Evolutionary conservation across 1,284 basidiomycete species (phyloP), one percentile per base, ranked within the genome.

Genomic region (Inonotus obliquus): DNA sequence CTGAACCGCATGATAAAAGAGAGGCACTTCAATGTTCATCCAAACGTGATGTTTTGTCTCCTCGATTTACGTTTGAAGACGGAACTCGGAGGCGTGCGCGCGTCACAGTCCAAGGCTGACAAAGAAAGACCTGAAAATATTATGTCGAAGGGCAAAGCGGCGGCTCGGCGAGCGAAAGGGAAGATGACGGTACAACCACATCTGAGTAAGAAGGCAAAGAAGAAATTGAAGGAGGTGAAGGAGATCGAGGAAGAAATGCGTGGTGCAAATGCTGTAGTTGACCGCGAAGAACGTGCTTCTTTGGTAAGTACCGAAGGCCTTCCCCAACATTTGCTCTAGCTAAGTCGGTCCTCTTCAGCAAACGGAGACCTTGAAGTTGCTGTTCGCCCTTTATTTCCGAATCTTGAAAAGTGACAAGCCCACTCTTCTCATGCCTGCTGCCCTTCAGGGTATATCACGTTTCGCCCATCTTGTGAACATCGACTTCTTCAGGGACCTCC

Each of bases 1-100:
- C 77, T 99, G 63, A 96, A 97, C 67, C 87, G 96, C 60, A 98
- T 98, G 91, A 87, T 98, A 73, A 98, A 97, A 74, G 96, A 98
- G 73, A 86, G 90, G 45, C 85, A 87, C 65, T 98, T 92, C 76
- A 87, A 89, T 65, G 87, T 99, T 44, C 91, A 97, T 69, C 92
- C 95, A 1, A 87, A 92, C 65, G 91, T 96, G 47, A 80, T 99
- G 48, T 85, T 88, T 27, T 91, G 92, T 70, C 82, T 99, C 4
- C 80, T 95, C 57, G 83, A 93, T 69, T 81, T 99, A 39, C 89
- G 96, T 6, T 81, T 99, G 45, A 90, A 92, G 72, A 91, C 85
- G 64, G 96, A 98, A 73, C 83, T 98, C 13, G 86, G 86, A 51
- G 73, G 69, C 41, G 81, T 91, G 39, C 84, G 92, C 49, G 87